These are phyloP conservation scores for Cyclostephanos tholiformis DNA, from an alignment of 108 stramenopile genomes.

Conservation along the genomic window DNA sequence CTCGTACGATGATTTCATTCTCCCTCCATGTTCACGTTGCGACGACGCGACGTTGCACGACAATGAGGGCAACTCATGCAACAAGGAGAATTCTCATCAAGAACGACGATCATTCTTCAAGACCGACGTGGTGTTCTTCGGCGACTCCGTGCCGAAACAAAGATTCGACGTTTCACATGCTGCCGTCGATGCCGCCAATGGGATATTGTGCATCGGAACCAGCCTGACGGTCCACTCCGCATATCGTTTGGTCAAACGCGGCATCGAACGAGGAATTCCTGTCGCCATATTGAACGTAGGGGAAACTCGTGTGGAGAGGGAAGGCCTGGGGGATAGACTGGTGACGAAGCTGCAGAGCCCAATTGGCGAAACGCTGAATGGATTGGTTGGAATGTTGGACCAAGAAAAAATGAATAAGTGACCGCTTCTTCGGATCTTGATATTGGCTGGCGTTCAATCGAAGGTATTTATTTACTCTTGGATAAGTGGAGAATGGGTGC, in stretches of 20 bases:
- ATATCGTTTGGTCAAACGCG: constrained; percentile 80
- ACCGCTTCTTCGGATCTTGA: background rate
- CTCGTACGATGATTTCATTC: constrained; percentile 65
- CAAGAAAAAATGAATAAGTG: background rate
- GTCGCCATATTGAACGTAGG: constrained; percentile 92
- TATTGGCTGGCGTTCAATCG: too few relatives aligned
- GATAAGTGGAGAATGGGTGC: too few relatives aligned
- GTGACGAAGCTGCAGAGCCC: constrained; percentile 56
- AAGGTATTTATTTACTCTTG: too few relatives aligned
- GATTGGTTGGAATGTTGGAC: constrained; percentile 33
- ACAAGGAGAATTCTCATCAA: background rate
- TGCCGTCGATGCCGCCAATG: constrained; percentile 77
- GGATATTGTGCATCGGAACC: constrained; percentile 85
- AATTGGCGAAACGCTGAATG: constrained; percentile 47
- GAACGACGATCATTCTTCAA: constrained; percentile 74
- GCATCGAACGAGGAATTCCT: constrained; percentile 55
- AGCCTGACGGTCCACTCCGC: constrained; percentile 89
- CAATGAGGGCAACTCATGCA: too few relatives aligned
- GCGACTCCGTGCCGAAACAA: constrained; percentile 82
- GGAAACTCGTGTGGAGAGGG: constrained; percentile 83
- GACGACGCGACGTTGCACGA: constrained; percentile 24
- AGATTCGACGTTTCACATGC: constrained; percentile 63
- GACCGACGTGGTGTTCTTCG: constrained; percentile 95
- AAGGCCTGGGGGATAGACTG: constrained; percentile 47
- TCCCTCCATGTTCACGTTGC: constrained; percentile 81